Conservation (phyloP, 805 yeast genomes). For the Nakazawaea ambrosiae region DNA sequence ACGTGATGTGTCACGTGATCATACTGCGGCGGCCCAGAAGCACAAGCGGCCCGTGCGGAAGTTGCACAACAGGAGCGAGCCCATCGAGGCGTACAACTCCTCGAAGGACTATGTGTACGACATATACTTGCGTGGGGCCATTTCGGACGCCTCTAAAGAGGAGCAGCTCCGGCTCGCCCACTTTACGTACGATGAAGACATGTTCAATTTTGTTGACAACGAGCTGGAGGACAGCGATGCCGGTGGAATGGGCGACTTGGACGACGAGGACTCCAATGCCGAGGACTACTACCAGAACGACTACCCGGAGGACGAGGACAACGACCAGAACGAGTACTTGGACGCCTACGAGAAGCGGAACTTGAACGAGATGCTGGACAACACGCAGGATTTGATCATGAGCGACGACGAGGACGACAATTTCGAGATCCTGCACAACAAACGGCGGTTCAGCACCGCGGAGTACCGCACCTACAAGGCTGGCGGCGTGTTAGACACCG, state of each 20-base stretch:
- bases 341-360: slow-evolving; percentile 2
- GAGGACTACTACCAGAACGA: slow-evolving; percentile 90
- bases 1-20: too few species aligned
- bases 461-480: slow-evolving; percentile 18
- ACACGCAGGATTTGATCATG: slow-evolving; percentile 18
- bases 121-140: slow-evolving; percentile 66
- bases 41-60: slow-evolving; percentile 9
- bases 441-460: slow-evolving; percentile 20
- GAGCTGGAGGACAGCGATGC: slow-evolving; percentile 29
- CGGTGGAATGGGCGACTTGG: slow-evolving; percentile 28
- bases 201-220: slow-evolving; percentile 21
- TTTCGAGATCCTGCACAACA: slow-evolving; percentile 26
- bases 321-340: slow-evolving; percentile 22
- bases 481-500: slow-evolving; percentile 21
- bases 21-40: neutral
- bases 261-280: slow-evolving; percentile 83
- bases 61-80: slow-evolving; percentile 6
- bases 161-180: slow-evolving; percentile 39
- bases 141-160: slow-evolving; percentile 34
- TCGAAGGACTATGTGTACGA: slow-evolving; percentile 79
- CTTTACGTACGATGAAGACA: slow-evolving; percentile 50
- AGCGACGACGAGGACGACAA: slow-evolving; percentile 33
- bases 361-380: slow-evolving; percentile 8
- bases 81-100: slow-evolving; percentile 3
- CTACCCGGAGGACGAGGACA: slow-evolving; percentile 92